Percentiles rank a stretch among this genome's conserved stretches.
phyloP scores from a whole-genome alignment of 2,329 filamentous ascomycete genomes.

The Didymella arachidicola region DNA sequence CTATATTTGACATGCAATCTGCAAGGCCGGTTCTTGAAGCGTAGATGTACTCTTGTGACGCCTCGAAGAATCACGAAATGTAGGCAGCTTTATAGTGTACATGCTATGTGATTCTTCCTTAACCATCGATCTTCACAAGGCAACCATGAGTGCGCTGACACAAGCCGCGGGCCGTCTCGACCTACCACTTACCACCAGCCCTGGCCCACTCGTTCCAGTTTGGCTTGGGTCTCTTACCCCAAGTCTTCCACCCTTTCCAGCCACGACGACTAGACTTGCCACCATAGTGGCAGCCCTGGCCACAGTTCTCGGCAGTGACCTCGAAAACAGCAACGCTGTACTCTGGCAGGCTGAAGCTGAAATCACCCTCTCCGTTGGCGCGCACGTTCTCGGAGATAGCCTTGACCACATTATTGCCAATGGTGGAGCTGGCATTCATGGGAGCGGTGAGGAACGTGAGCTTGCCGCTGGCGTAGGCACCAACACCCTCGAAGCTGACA shows the following conservation, averaged over 20 bases:
- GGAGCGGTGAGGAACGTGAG: background rate
- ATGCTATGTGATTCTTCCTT: background rate
- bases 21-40: too few species aligned
- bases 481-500: background rate
- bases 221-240: background rate
- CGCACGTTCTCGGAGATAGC: background rate
- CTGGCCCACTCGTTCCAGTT: background rate
- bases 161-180: background rate
- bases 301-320: constrained; percentile 5
- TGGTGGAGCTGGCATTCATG: background rate
- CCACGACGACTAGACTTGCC: background rate
- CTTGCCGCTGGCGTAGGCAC: background rate
- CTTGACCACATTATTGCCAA: background rate
- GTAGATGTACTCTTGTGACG: too few species aligned
- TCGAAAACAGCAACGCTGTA: constrained; percentile 8
- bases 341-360: constrained; percentile 1
- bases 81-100: background rate
- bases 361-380: background rate
- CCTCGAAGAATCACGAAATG: background rate
- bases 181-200: background rate
- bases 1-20: background rate
- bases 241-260: background rate
- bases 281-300: constrained; percentile 1
- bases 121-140: background rate
- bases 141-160: background rate